Conservation (phyloP, 2,329 filamentous ascomycete species). For the Camillea tinctor region DNA sequence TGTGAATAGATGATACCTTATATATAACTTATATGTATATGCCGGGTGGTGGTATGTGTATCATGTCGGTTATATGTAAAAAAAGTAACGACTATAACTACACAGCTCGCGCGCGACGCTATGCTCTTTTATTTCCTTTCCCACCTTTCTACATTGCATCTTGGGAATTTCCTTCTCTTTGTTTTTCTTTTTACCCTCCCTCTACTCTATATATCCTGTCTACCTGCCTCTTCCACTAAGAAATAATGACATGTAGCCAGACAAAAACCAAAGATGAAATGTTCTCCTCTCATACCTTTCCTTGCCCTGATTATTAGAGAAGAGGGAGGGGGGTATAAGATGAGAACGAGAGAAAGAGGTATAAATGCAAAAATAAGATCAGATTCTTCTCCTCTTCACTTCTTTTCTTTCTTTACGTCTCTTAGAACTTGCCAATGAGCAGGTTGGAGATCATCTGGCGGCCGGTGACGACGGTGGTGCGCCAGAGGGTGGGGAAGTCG, state of each 20-base stretch:
- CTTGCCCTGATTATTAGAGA: too few relatives aligned
- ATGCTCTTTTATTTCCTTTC: background rate
- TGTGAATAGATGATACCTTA: background rate
- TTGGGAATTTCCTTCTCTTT: background rate
- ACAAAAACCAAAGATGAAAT: background rate
- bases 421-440: constrained; percentile 67
- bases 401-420: too few relatives aligned
- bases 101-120: background rate
- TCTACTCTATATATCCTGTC: too few relatives aligned
- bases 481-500: constrained; percentile 82
- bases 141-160: background rate
- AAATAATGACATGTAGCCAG: too few relatives aligned
- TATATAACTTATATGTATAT: background rate
- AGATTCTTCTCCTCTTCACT: constrained; percentile 19
- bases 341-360: background rate
- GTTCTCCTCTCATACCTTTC: background rate
- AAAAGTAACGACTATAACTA: background rate
- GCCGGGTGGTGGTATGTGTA: background rate
- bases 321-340: too few relatives aligned
- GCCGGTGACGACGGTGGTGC: constrained; percentile 71
- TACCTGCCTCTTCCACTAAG: too few relatives aligned
- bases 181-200: too few relatives aligned
- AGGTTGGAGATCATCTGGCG: constrained; percentile 75
- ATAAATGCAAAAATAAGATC: background rate
- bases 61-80: background rate